phyloP scores from a whole-genome alignment of 73 alveolate genomes.

The Paramecium pentaurelia region DNA sequence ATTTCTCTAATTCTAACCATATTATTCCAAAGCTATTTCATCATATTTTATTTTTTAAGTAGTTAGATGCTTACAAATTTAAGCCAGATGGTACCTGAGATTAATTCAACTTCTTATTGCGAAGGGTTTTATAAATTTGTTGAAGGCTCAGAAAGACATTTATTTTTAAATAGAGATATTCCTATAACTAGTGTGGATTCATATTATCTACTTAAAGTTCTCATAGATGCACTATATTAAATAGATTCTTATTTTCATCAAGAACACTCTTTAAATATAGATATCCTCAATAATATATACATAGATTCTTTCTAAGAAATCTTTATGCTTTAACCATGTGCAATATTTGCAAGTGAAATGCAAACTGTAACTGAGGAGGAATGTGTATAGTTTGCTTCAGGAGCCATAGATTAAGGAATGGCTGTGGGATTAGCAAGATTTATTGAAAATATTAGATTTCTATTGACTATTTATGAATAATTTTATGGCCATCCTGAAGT shows the following conservation, averaged over 20 bases:
- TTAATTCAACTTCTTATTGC: conserved; percentile 45
- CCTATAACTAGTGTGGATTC: background rate
- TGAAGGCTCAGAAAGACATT: conserved; percentile 24
- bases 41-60: conserved; percentile 25
- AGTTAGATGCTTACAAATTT: background rate
- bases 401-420: conserved; percentile 51
- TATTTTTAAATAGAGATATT: conserved; percentile 11
- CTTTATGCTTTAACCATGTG: conserved; percentile 46
- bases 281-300: background rate
- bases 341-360: background rate
- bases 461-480: conserved; percentile 13
- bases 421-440: conserved; percentile 55
- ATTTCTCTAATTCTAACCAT: background rate
- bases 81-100: conserved; percentile 21
- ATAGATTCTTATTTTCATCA: conserved; percentile 48
- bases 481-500: background rate
- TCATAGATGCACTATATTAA: background rate
- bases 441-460: conserved; percentile 30
- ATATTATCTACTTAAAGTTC: background rate
- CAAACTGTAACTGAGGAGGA: background rate
- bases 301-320: conserved; percentile 23
- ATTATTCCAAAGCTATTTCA: conserved; percentile 20
- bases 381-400: conserved; percentile 40
- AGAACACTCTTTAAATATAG: conserved; percentile 20
- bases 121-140: conserved; percentile 14